phyloP scores from a whole-genome alignment of 495 filamentous ascomycete species.

The Zalerion maritima region DNA sequence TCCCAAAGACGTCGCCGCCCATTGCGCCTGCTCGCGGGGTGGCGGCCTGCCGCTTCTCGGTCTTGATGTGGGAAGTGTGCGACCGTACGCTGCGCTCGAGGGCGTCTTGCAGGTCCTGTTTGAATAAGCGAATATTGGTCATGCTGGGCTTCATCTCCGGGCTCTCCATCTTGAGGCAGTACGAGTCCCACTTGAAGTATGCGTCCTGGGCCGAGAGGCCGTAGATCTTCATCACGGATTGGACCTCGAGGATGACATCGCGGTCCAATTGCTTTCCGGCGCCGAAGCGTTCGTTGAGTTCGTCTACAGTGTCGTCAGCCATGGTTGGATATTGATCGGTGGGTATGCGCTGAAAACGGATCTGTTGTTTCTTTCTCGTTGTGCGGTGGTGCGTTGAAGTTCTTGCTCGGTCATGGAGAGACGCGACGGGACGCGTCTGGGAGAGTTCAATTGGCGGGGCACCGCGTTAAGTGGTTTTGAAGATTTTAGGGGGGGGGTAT shows the following conservation, averaged over 20 bases:
- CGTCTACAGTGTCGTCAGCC: slow-evolving; percentile 33
- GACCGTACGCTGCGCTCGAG: slow-evolving; percentile 53
- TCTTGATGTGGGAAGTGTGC: slow-evolving; percentile 30
- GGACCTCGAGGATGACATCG: slow-evolving; percentile 63
- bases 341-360: neutral
- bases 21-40: slow-evolving; percentile 50
- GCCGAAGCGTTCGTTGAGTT: slow-evolving; percentile 59
- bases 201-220: slow-evolving; percentile 64
- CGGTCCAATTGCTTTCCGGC: slow-evolving; percentile 39
- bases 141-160: slow-evolving; percentile 59
- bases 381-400: no score
- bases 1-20: slow-evolving; percentile 62
- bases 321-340: slow-evolving; percentile 19
- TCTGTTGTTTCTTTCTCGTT: no score
- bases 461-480: no score
- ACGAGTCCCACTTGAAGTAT: slow-evolving; percentile 96
- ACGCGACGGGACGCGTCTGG: slow-evolving; percentile 11
- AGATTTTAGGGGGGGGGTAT: no score
- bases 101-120: slow-evolving; percentile 70
- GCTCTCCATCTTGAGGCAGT: slow-evolving; percentile 75
- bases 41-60: slow-evolving; percentile 45
- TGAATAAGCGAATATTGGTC: slow-evolving; percentile 57
- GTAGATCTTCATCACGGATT: slow-evolving; percentile 73
- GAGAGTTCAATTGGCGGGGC: no score
- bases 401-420: no score